Conservation (phyloP, 2,329 filamentous ascomycete species). For the Paraphoma chrysanthemicola region DNA sequence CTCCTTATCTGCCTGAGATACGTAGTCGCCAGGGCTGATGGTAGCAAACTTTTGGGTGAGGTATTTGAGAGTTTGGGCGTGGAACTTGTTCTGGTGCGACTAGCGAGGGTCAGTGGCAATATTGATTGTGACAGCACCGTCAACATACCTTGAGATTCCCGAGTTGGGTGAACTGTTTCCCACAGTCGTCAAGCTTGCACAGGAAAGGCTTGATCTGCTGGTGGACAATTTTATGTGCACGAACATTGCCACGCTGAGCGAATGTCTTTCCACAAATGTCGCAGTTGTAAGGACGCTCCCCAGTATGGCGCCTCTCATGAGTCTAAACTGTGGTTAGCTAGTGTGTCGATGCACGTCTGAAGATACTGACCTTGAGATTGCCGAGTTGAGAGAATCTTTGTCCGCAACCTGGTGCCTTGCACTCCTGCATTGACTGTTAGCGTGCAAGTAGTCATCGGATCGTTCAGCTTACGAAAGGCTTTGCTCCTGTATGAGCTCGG, state of each 20-base stretch:
- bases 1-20: conserved; percentile 74
- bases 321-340: conserved; percentile 60
- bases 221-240: conserved; percentile 83
- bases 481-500: conserved; percentile 85
- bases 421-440: conserved; percentile 55
- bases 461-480: conserved; percentile 75
- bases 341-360: too few relatives aligned
- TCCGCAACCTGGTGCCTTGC: conserved; percentile 75
- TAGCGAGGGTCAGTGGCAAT: conserved; percentile 38
- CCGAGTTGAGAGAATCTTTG: conserved; percentile 88
- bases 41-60: conserved; percentile 75
- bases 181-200: conserved; percentile 82
- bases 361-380: conserved; percentile 77
- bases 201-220: conserved; percentile 77
- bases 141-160: conserved; percentile 83
- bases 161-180: conserved; percentile 86
- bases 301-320: conserved; percentile 85
- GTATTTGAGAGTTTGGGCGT: conserved; percentile 73
- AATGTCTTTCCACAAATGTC: conserved; percentile 82
- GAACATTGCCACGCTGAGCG: conserved; percentile 84
- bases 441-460: neutral
- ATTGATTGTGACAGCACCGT: neutral
- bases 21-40: conserved; percentile 65
- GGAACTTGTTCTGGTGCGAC: conserved; percentile 95
- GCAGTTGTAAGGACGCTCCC: conserved; percentile 84